Percentiles rank a stretch among this genome's conserved stretches.
phyloP scores from a whole-genome alignment of 2,329 filamentous ascomycete species.

The Cercospora sojina region DNA sequence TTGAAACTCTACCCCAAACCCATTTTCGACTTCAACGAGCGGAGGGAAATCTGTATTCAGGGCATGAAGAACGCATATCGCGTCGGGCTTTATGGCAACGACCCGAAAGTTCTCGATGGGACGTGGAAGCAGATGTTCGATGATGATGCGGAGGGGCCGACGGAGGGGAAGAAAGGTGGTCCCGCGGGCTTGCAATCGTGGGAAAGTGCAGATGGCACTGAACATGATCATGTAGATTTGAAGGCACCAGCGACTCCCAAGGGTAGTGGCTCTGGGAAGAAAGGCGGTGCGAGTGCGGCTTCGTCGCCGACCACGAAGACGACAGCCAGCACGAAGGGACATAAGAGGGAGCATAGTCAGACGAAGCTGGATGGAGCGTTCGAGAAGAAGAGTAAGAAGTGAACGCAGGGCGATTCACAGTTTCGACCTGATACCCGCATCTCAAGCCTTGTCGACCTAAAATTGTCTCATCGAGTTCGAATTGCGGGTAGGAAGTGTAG shows the following conservation, averaged over 20 bases:
- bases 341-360: slow-evolving; percentile 38
- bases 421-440: neutral
- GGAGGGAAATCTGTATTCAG: slow-evolving; percentile 61
- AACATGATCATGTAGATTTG: slow-evolving; percentile 21
- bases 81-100: slow-evolving; percentile 63
- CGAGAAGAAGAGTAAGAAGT: slow-evolving; percentile 32
- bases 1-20: slow-evolving; percentile 64
- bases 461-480: neutral
- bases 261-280: slow-evolving; percentile 5
- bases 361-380: slow-evolving; percentile 36
- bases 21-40: slow-evolving; percentile 71
- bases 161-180: slow-evolving; percentile 42
- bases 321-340: slow-evolving; percentile 22
- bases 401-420: neutral
- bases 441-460: neutral
- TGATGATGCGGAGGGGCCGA: slow-evolving; percentile 48
- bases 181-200: slow-evolving; percentile 39
- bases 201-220: slow-evolving; percentile 33
- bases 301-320: slow-evolving; percentile 7
- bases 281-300: neutral
- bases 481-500: too few relatives aligned
- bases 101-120: slow-evolving; percentile 62
- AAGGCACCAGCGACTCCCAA: slow-evolving; percentile 20
- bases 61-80: slow-evolving; percentile 70
- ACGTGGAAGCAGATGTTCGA: slow-evolving; percentile 54